Base-by-base conservation (phyloP, 768 basidiomycete genomes). In the Tricholoma sp. region DNA sequence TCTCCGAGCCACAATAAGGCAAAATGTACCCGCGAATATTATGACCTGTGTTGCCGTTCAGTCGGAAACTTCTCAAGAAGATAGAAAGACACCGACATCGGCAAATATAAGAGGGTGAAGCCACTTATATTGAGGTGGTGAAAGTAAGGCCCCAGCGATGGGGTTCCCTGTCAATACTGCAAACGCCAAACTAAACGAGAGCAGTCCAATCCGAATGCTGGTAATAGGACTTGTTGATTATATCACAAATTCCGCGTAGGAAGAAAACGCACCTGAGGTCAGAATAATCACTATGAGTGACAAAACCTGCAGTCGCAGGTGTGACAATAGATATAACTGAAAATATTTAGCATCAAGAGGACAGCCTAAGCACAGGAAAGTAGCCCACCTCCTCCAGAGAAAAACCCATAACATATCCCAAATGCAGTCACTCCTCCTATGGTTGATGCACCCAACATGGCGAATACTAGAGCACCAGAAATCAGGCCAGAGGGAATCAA, bases 401-500 rank as follows among this genome's bases (percentile, higher is more conserved):
- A 81, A 66, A 82, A 81, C 0, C 82, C 82, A 62, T 82, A 83
- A 52, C 78, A 70, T 19, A 81, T 65, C 7, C 67, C 77, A 66
- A 83, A 80, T 4, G 73, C 64, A 8, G 74, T 66, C 27, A 78
- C 72, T 16, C 80, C 81, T 3, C 66, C 69, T 27, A 72, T 61
- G 50, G 62, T 76, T 5, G 70, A 72, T 0, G 77, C 78, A n/a
- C 75, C 79, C 58, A 83, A 74, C 72, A 83, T 72, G 8, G 75
- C 78, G 56, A 78, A 82, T 10, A 81, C 71, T 56, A 83, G 59
- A n/a, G 68, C 71, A 10, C 73, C 80, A 11, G 76, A 71, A 14
- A 78, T 63, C 41, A 75, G 24, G 35, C 74, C 69, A 14, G 70
- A 73, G 0, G 76, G 73, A 50, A 80, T 76, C 35, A 80, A 69